Base-by-base conservation (phyloP, 192 early-diverging fungal genomes). In the Podila minutissima region DNA sequence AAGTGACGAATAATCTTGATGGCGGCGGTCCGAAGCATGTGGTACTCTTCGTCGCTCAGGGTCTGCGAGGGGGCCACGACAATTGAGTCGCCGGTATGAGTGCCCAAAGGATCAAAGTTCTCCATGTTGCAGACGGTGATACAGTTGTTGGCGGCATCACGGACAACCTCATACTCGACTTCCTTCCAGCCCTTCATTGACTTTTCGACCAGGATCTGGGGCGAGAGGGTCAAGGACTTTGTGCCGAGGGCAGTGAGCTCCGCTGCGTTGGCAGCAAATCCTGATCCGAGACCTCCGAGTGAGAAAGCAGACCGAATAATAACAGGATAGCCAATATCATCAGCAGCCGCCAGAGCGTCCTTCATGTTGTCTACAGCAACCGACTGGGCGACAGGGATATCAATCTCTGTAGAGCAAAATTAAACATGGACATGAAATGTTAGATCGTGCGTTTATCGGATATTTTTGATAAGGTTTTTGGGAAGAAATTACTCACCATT, bases 101-200 rank as follows among this genome's bases (percentile, higher is more conserved):
- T 95, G 28, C 98, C 96, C 41, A 99, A 92, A 28, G 98, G 98
- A 73, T 99, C 98, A 89, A 99, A 98, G 92, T 99, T 99, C 84
- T 99, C 97, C 97, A 98, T 99, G 89, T 99, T 99, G 85, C 98
- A 99, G 49, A 99, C 97, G 31, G 98, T 98, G 65, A 99, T 96
- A 84, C 98, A 99, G 88, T 99, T 99, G 85, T 99, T 91, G 60
- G 92, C 89, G 59, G 95, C 91, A 84, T 99, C 98, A 71, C 98
- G 93, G 31, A 99, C 96, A 38, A 99, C 97, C 82, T 99, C 97
- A 82, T 99, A 99, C 86, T 99, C 98, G 61, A 99, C 90, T 86
- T 99, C 98, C 84, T 99, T 99, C 97, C 98, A 99, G 31, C 98
- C 98, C 82, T 97, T 97, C 96, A 99, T 97, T 15, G 93, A 95